phyloP scores from a whole-genome alignment of 352 stramenopile species.

The Phytophthora fragariaefolia region DNA sequence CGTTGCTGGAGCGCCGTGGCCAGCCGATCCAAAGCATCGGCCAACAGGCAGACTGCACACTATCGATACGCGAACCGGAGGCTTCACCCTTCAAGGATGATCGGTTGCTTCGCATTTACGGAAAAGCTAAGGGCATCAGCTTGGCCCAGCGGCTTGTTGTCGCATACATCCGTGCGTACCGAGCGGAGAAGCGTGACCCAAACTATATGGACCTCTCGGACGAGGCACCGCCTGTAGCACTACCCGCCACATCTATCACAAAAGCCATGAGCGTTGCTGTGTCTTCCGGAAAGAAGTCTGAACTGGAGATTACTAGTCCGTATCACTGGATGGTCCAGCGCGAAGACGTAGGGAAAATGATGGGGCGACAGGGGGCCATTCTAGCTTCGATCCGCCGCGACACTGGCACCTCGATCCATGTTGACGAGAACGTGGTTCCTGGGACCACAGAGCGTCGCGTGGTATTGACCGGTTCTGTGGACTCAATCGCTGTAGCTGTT shows the following conservation, averaged over 20 bases:
- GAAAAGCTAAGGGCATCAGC: conserved; percentile 62
- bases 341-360: conserved; percentile 66
- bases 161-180: conserved; percentile 56
- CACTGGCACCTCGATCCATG: conserved; percentile 51
- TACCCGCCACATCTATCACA: conserved; percentile 50
- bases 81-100: conserved; percentile 57
- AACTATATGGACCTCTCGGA: conserved; percentile 55
- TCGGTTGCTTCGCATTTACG: conserved; percentile 65
- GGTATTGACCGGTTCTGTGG: conserved; percentile 42
- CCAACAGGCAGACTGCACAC: conserved; percentile 50
- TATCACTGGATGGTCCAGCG: conserved; percentile 60
- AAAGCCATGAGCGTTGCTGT: conserved; percentile 47
- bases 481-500: conserved; percentile 45
- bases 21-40: conserved; percentile 59
- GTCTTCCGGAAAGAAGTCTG: conserved; percentile 17
- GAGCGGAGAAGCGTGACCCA: conserved; percentile 50
- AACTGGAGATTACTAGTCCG: conserved; percentile 35
- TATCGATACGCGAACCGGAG: conserved; percentile 57
- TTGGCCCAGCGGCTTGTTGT: conserved; percentile 70
- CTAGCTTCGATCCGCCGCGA: conserved; percentile 51
- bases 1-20: conserved; percentile 59
- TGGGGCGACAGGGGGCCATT: conserved; percentile 58
- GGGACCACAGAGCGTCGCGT: conserved; percentile 60
- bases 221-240: conserved; percentile 32
- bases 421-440: conserved; percentile 48